Percentiles rank a stretch among this genome's conserved stretches.
phyloP scores from a whole-genome alignment of 208 protist genomes.

The Crithidia acanthocephali region DNA sequence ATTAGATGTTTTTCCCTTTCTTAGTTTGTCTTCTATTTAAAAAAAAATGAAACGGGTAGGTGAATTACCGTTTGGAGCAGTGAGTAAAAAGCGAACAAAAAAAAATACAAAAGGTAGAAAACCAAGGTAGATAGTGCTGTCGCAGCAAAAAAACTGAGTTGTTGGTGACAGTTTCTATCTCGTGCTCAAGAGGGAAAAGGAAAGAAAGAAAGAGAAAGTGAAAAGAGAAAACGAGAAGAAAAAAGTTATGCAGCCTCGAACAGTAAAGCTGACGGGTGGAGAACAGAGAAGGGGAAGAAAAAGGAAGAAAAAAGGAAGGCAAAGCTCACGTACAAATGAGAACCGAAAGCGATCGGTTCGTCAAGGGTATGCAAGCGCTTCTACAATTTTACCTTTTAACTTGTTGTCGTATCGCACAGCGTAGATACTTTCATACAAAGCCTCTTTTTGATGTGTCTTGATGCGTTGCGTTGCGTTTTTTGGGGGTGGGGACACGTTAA shows the following conservation, averaged over 20 bases:
- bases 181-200: slow-evolving; percentile 1
- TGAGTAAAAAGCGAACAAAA: not conserved
- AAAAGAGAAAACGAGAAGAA: not conserved
- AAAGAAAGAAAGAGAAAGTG: slow-evolving; percentile 4
- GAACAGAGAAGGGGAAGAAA: slow-evolving; percentile 15
- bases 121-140: not conserved
- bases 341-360: not conserved
- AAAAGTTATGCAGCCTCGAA: not conserved
- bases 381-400: not conserved
- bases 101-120: slow-evolving; percentile 2
- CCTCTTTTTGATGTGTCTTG: slow-evolving; percentile 2
- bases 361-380: not conserved
- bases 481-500: not conserved
- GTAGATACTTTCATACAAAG: not conserved
- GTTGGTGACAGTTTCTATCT: not conserved
- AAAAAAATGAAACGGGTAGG: not conserved
- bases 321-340: not conserved
- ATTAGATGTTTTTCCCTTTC: slow-evolving; percentile 15
- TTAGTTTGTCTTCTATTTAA: slow-evolving; percentile 2
- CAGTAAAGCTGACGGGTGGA: not conserved
- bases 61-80: not conserved
- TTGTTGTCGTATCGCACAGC: slow-evolving; percentile 5
- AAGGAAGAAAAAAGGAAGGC: slow-evolving; percentile 12
- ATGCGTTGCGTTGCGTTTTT: not conserved
- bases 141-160: not conserved